Conservation (phyloP, 768 basidiomycete genomes). For the Cystobasidium onofrii region DNA sequence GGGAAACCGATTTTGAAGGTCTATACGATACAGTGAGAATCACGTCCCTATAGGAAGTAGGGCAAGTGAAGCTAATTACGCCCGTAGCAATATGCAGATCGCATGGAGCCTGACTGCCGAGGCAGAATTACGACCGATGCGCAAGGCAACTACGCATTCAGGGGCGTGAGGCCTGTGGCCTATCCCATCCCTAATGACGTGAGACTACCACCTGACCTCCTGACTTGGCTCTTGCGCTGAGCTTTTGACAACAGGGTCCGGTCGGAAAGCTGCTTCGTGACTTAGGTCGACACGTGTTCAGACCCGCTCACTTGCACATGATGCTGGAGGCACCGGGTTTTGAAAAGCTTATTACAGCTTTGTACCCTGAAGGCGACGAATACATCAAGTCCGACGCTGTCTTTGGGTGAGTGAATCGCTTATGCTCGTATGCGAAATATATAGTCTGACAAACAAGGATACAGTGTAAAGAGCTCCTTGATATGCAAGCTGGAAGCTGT, state of each 20-base stretch:
- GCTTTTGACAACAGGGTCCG: conserved; percentile 52
- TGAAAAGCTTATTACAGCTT: conserved; percentile 62
- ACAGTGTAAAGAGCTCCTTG: conserved; percentile 71
- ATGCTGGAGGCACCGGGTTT: conserved; percentile 56
- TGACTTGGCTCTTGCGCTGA: not conserved
- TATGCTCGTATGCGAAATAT: conserved; percentile 47
- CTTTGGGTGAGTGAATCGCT: not conserved
- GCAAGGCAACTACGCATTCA: conserved; percentile 39
- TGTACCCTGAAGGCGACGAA: conserved; percentile 64
- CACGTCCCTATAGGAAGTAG: not conserved
- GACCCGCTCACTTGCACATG: conserved; percentile 74
- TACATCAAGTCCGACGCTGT: conserved; percentile 48
- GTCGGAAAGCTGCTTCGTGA: conserved; percentile 57
- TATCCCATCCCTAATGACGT: conserved; percentile 40
- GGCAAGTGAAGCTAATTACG: not conserved
- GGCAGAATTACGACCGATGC: conserved; percentile 36
- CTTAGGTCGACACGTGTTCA: conserved; percentile 61
- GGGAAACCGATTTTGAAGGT: conserved; percentile 50
- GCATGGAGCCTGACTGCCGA: conserved; percentile 37
- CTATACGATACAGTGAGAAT: conserved; percentile 43
- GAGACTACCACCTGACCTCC: not conserved
- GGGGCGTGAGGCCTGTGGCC: conserved; percentile 36
- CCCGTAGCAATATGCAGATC: conserved; percentile 37
- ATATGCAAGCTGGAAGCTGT: conserved; percentile 60
- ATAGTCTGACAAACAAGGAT: conserved; percentile 57